These are phyloP conservation scores for Sphaerulina populicola DNA, from an alignment of 2,329 filamentous ascomycete species.

Conservation along the genomic window DNA sequence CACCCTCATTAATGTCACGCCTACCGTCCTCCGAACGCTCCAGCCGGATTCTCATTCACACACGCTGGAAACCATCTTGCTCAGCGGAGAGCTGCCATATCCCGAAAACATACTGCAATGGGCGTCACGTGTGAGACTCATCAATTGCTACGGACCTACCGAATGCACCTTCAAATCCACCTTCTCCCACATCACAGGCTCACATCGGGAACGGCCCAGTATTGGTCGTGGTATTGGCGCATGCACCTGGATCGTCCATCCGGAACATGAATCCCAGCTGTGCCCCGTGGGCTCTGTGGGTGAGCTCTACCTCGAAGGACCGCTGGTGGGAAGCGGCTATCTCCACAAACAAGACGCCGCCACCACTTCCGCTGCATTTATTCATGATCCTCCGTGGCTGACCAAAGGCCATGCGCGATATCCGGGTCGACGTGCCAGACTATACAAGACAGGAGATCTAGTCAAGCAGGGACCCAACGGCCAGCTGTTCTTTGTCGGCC, in stretches of 20 bases:
- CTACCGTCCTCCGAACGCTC: slow-evolving; percentile 45
- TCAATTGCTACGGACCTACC: slow-evolving; percentile 41
- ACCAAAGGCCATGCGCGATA: slow-evolving; percentile 4
- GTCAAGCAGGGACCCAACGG: slow-evolving; percentile 48
- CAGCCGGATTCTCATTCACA: slow-evolving; percentile 23
- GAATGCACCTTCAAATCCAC: slow-evolving; percentile 27
- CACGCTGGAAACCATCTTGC: slow-evolving; percentile 6
- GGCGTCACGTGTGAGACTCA: slow-evolving; percentile 33
- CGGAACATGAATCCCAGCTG: slow-evolving; percentile 24
- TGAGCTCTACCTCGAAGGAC: slow-evolving; percentile 43
- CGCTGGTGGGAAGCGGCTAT: slow-evolving; percentile 41
- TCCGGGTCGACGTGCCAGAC: slow-evolving; percentile 36
- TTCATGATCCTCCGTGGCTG: slow-evolving; percentile 27
- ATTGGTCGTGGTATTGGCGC: slow-evolving; percentile 17
- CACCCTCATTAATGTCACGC: slow-evolving; percentile 49
- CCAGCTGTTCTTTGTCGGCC: slow-evolving; percentile 50
- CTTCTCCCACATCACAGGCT: background rate
- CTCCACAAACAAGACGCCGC: slow-evolving; percentile 31
- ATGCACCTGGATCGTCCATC: slow-evolving; percentile 30
- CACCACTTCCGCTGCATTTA: slow-evolving; percentile 24
- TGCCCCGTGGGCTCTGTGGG: slow-evolving; percentile 41
- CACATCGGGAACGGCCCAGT: background rate
- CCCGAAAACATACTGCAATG: slow-evolving; percentile 34
- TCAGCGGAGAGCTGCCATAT: slow-evolving; percentile 36
- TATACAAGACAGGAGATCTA: slow-evolving; percentile 57